Base-by-base conservation (phyloP, 495 filamentous ascomycete species). In the Xylaria intraflava region DNA sequence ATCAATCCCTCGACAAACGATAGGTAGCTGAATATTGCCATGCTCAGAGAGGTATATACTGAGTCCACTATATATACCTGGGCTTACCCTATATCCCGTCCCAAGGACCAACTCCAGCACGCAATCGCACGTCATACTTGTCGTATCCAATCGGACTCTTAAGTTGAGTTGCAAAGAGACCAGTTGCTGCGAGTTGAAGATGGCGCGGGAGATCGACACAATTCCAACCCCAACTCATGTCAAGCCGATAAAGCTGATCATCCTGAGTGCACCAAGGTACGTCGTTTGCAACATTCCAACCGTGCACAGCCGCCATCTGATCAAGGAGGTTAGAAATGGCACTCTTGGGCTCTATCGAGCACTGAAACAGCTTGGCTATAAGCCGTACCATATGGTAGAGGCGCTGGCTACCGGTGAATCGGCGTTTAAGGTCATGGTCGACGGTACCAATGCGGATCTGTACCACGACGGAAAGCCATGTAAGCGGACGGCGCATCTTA, bases 381-480 rank as follows among this genome's bases (percentile, higher is more conserved):
- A 39, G 58, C 65, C 65, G 1, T 68, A 62, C 20, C 65, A 68
- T 42, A 62, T 68, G 61, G 42, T 20, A 8, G 65, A 68, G 44
- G 47, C 63, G 20, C 0, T 60, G 1, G 35, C 38, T 22, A 1
- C 30, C 23, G 59, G 61, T 2, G 17, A 30, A 16, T 20, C 42
- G 11, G 51, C 49, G 19, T 1, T 65, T 5, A 51, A 46, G 10
- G 35, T 64, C 23, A 12, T 68, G 56, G 47, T 31, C n/a, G 60
- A 66, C 12, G 65, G 48, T 8, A 38, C 59, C 10, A 31, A 29
- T 1, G 65, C 65, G 12, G 60, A 68, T 4, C 43, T 43, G 29
- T 55, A 55, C 40, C 61, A 62, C 35, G 17, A 57, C 11, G 58
- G 62, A 44, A 52, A 61, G 22, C 62, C 51, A 6, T 68, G 62